A percentile compares a stretch with the other conserved stretches of the same genome.
These are phyloP conservation scores for Xylariaceae sp. DNA, from an alignment of 2,329 filamentous ascomycete genomes.

Conservation along the genomic window DNA sequence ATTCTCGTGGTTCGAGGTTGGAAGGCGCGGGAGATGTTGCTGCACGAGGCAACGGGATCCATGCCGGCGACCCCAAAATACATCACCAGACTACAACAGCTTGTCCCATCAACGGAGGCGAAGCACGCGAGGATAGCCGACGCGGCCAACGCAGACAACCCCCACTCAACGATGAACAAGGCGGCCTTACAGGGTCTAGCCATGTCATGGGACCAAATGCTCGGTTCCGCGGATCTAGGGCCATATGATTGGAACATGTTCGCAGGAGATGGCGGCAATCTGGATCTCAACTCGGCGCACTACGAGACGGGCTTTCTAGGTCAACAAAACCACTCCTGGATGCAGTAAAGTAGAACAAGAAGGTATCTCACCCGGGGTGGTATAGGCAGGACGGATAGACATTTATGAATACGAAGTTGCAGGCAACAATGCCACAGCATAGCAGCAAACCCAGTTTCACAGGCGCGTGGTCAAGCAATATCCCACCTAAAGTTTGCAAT, in stretches of 20 bases:
- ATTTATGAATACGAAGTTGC: background rate
- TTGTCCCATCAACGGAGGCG: slow-evolving; percentile 39
- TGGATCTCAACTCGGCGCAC: slow-evolving; percentile 4
- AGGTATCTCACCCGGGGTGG: background rate
- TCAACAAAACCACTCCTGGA: slow-evolving; percentile 15
- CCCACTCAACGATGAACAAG: slow-evolving; percentile 3
- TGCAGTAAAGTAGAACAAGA: slow-evolving; percentile 7
- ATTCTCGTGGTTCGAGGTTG: slow-evolving; percentile 50
- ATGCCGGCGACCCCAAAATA: slow-evolving; percentile 42
- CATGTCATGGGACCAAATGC: slow-evolving; percentile 34
- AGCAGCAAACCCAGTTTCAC: too few species aligned
- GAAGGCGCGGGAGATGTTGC: slow-evolving; percentile 45
- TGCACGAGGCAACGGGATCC: slow-evolving; percentile 36
- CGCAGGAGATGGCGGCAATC: slow-evolving; percentile 17
- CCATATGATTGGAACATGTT: slow-evolving; percentile 34
- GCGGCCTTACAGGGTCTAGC: slow-evolving; percentile 14
- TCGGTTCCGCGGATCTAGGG: slow-evolving; percentile 30
- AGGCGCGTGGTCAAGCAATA: too few species aligned
- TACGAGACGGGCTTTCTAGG: slow-evolving; percentile 23
- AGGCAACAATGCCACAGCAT: too few species aligned
- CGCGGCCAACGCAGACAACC: slow-evolving; percentile 8
- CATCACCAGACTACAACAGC: slow-evolving; percentile 42
- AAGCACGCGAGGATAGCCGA: slow-evolving; percentile 30
- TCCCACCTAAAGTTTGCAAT: too few species aligned
- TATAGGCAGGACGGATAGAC: background rate